Conservation (phyloP, 2,329 filamentous ascomycete species). For the Emericellopsis cladophorae region DNA sequence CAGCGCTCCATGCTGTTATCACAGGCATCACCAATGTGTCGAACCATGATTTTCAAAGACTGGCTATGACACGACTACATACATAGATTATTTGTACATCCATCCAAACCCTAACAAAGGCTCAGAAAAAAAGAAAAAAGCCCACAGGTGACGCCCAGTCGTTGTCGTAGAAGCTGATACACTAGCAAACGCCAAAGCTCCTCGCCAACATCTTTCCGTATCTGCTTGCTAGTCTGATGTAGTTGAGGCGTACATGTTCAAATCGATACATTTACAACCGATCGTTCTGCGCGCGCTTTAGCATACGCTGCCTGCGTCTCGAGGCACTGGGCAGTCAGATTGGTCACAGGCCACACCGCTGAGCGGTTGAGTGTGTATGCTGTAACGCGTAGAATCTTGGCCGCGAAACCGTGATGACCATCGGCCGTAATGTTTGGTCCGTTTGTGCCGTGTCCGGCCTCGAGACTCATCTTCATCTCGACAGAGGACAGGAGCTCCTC, state of each 20-base stretch:
- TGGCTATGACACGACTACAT: too few species aligned
- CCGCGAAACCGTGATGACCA: constrained; percentile 63
- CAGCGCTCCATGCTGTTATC: too few species aligned
- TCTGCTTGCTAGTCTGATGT: background rate
- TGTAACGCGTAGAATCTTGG: constrained; percentile 72
- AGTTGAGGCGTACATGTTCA: background rate
- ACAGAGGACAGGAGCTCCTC: constrained; percentile 64
- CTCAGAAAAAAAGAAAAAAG: too few species aligned
- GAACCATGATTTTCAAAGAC: too few species aligned
- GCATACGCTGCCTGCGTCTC: constrained; percentile 41
- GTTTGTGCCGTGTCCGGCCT: constrained; percentile 25
- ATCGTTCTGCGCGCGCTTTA: constrained; percentile 38
- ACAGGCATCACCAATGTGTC: too few species aligned
- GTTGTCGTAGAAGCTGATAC: too few species aligned
- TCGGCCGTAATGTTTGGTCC: constrained; percentile 40
- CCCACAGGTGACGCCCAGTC: too few species aligned
- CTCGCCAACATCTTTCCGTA: too few species aligned
- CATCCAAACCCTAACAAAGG: too few species aligned
- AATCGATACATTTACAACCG: constrained; percentile 13
- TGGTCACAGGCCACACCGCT: constrained; percentile 71
- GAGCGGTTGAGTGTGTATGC: constrained; percentile 81
- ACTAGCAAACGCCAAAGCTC: too few species aligned
- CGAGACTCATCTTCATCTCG: constrained; percentile 62
- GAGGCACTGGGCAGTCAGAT: constrained; percentile 41
- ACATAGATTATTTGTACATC: too few species aligned